Evolutionary conservation across 1,139 yeast species (phyloP).

Genomic region (Protomyces arabidopsidicola): DNA sequence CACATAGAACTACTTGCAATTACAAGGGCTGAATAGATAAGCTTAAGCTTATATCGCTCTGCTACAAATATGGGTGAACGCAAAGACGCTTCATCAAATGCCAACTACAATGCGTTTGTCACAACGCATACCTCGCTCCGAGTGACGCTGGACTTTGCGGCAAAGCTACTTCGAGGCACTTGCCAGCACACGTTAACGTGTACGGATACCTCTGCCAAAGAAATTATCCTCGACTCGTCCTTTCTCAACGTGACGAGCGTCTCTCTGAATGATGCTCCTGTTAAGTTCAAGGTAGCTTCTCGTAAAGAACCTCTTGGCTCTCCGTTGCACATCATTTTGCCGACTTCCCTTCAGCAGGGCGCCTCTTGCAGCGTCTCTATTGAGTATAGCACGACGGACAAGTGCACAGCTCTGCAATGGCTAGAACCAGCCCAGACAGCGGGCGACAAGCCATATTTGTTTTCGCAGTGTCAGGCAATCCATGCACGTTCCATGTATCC

Average conservation of each 20-base stretch:
- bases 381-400: conserved; percentile 59
- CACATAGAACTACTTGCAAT: no score
- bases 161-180: conserved; percentile 51
- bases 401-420: conserved; percentile 86
- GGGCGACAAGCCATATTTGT: conserved; percentile 70
- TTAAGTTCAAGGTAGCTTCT: conserved; percentile 44
- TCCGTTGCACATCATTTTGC: conserved; percentile 46
- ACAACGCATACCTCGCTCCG: conserved; percentile 11
- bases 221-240: conserved; percentile 64
- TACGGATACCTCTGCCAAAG: conserved; percentile 36
- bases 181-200: conserved; percentile 49
- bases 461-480: conserved; percentile 87
- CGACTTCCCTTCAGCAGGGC: conserved; percentile 27
- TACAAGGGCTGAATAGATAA: no score
- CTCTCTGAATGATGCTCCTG: conserved; percentile 44
- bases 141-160: conserved; percentile 48
- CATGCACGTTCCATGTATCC: conserved; percentile 88
- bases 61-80: neutral
- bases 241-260: conserved; percentile 52
- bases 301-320: conserved; percentile 67
- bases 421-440: conserved; percentile 72
- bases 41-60: neutral
- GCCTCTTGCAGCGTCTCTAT: conserved; percentile 44
- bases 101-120: conserved; percentile 7
- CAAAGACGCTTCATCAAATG: conserved; percentile 14